These are phyloP conservation scores for Aureobasidium lini DNA, from an alignment of 2,329 filamentous ascomycete genomes.

Conservation along the genomic window DNA sequence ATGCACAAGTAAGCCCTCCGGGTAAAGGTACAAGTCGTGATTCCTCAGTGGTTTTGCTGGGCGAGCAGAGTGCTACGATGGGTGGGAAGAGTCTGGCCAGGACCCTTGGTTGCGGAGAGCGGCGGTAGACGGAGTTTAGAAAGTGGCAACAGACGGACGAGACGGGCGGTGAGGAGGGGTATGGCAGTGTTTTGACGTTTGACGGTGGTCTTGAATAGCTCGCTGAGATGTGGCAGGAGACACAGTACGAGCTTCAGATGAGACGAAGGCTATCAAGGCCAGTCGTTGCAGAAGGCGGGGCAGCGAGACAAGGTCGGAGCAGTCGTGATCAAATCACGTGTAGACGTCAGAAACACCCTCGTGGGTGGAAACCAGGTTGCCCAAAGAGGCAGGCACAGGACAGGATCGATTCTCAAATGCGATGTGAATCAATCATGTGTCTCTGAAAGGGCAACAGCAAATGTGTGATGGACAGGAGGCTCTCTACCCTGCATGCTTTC, in stretches of 20 bases:
- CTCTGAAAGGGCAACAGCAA: not conserved
- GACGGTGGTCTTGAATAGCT: not conserved
- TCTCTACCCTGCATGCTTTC: not conserved
- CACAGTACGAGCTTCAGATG: not conserved
- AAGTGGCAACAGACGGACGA: not conserved
- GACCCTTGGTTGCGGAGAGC: not conserved
- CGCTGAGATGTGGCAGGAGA: not conserved
- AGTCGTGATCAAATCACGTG: slow-evolving; percentile 3
- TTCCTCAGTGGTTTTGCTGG: not conserved
- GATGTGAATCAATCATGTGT: not conserved
- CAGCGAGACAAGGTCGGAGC: not conserved
- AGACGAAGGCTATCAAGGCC: not conserved
- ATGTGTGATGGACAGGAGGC: not conserved
- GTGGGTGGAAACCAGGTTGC: not conserved
- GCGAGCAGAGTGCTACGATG: not conserved
- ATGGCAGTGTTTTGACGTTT: not conserved
- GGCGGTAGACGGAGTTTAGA: slow-evolving; percentile 9
- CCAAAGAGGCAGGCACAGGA: not conserved
- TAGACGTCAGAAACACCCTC: not conserved
- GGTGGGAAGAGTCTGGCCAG: not conserved
- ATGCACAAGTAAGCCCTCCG: not conserved
- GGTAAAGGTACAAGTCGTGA: not conserved
- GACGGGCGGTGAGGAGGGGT: not conserved
- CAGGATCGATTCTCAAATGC: not conserved
- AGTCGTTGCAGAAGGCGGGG: slow-evolving; percentile 4